Evolutionary conservation across 805 yeast species (phyloP).

Genomic region (Scheffersomyces ergatensis): DNA sequence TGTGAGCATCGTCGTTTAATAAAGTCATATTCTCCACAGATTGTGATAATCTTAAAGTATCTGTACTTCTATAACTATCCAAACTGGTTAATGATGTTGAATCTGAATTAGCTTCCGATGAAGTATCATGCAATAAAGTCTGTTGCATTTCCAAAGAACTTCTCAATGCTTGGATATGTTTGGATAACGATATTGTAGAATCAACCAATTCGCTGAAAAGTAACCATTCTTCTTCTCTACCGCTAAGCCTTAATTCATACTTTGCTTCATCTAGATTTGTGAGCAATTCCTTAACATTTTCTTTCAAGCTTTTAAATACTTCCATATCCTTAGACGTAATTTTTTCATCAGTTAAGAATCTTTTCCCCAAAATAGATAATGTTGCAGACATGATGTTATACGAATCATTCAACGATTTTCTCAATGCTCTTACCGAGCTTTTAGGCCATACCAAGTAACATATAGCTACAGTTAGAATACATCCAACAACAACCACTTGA

Average conservation of each 20-base stretch:
- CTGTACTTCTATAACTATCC: conserved; percentile 17
- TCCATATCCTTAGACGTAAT: conserved; percentile 37
- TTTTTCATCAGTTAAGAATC: conserved; percentile 50
- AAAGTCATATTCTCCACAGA: conserved; percentile 25
- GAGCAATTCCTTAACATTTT: conserved; percentile 37
- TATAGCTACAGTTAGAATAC: conserved; percentile 51
- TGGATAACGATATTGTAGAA: conserved; percentile 49
- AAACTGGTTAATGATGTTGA: conserved; percentile 20
- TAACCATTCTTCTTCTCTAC: conserved; percentile 54
- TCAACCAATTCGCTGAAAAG: conserved; percentile 46
- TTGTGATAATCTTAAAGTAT: conserved; percentile 15
- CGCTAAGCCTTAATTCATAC: conserved; percentile 55
- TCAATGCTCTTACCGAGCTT: conserved; percentile 48
- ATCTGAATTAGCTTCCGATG: background rate
- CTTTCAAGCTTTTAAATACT: conserved; percentile 36
- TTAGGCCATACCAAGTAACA: conserved; percentile 69
- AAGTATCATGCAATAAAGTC: conserved; percentile 41
- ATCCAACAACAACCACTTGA: conserved; percentile 59
- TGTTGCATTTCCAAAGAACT: conserved; percentile 69
- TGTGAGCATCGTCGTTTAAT: conserved; percentile 9
- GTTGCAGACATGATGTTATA: conserved; percentile 52
- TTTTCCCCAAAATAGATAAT: conserved; percentile 42
- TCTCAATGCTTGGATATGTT: conserved; percentile 64
- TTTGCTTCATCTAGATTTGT: conserved; percentile 53
- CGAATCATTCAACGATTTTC: conserved; percentile 46